Evolutionary conservation across 1,139 yeast genomes (phyloP), one percentile per base, ranked within the genome.

Genomic region (Waltiozyma sp.): DNA sequence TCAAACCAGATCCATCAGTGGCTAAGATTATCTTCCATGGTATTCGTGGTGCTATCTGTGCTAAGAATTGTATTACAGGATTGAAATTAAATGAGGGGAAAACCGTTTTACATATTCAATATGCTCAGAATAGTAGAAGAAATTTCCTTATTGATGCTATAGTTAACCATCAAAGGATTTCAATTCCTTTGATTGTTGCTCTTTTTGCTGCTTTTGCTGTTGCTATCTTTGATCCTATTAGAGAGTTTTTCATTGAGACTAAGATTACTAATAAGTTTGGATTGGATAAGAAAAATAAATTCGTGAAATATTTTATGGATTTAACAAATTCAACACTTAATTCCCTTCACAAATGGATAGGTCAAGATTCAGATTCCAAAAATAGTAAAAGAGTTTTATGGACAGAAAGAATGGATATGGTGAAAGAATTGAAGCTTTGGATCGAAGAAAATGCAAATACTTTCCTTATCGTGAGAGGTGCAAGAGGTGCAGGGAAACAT

Each of bases 51-150:
- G 93, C 96, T 1, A 80, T 88, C 9, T 69, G 87, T 49, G 96
- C 98, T 1, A 80, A 88, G 55, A 89, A 88, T 60, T 91, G 98
- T 72, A 72, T 87, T 28, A 87, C 95, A 23, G 96, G 96, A 38
- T 66, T 77, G 53, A 67, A 60, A 40, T 63, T 82, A 41, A 75
- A 76, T 40, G 23, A 21, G 4, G 23, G 23, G 4, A 71, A 71
- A 33, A 80, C 95, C 0, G 68, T 69, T 0, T 58, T 89, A 39
- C 96, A 88, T 56, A 71, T 89, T 39, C 84, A 80, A 50, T 89
- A 83, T 59, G 74, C 73, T 37, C 80, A 81, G 9, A 58, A 72
- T 18, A 65, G 69, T 28, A 66, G 75, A 46, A 75, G 67, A 28
- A 79, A 77, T 53, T 56, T 71, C 41, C 49, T 87, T 3, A 63